These are phyloP conservation scores for Thielaviopsis euricoi DNA, from an alignment of 2,329 filamentous ascomycete species.

Conservation along the genomic window DNA sequence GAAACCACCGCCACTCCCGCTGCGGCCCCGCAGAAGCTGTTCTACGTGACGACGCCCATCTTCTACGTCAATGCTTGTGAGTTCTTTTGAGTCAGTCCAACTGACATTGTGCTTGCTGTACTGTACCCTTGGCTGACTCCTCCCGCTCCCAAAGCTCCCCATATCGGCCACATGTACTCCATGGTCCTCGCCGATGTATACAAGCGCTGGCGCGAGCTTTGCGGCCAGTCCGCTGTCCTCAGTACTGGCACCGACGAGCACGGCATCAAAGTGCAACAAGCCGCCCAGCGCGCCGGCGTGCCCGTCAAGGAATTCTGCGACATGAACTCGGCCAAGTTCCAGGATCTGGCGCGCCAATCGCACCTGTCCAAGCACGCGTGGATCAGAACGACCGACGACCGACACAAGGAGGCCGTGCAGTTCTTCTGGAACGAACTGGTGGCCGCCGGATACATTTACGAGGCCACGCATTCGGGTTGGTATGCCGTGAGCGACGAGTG, in stretches of 20 bases:
- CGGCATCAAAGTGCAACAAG: conserved; percentile 91
- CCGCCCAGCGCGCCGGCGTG: conserved; percentile 53
- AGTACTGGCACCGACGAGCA: conserved; percentile 94
- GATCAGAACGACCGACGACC: conserved; percentile 73
- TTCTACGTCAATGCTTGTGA: conserved; percentile 96
- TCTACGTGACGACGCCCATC: conserved; percentile 90
- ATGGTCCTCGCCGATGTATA: conserved; percentile 83
- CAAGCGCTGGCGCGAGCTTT: conserved; percentile 77
- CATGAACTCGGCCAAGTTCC: conserved; percentile 63
- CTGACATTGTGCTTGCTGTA: too few species aligned
- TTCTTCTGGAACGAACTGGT: conserved; percentile 76
- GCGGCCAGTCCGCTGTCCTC: conserved; percentile 53
- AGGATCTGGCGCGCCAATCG: conserved; percentile 51
- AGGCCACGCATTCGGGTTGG: conserved; percentile 80
- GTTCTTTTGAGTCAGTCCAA: not conserved
- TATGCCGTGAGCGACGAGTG: conserved; percentile 95
- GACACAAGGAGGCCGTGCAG: conserved; percentile 71
- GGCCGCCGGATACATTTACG: conserved; percentile 64
- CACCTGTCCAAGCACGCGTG: conserved; percentile 70
- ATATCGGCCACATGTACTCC: conserved; percentile 87
- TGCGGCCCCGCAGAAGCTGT: conserved; percentile 45
- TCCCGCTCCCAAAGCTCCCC: conserved; percentile 45
- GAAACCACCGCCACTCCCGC: not conserved
- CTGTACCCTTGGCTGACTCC: conserved; percentile 14
- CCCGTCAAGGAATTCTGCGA: conserved; percentile 80